phyloP scores from a whole-genome alignment of 768 basidiomycete genomes.

The Lactarius tabidus region DNA sequence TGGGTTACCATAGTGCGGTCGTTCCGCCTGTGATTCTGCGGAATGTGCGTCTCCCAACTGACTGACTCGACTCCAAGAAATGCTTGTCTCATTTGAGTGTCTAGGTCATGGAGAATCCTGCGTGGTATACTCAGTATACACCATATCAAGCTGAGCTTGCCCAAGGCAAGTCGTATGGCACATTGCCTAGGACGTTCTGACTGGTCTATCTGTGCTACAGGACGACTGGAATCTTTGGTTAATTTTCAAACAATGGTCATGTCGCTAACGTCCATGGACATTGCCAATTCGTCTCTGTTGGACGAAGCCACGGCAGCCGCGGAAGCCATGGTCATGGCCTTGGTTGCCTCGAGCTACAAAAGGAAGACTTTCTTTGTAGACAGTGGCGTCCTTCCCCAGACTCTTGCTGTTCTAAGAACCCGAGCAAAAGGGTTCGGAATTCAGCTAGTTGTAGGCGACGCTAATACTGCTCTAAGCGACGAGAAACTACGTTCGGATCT shows the following conservation, averaged over 20 bases:
- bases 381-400: conserved; percentile 79
- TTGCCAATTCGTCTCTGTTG: conserved; percentile 92
- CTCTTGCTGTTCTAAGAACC: conserved; percentile 81
- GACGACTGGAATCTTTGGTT: conserved; percentile 92
- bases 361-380: conserved; percentile 86
- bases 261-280: conserved; percentile 91
- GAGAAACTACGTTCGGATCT: conserved; percentile 54
- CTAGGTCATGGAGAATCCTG: conserved; percentile 90
- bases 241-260: conserved; percentile 97
- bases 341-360: conserved; percentile 59
- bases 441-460: conserved; percentile 67
- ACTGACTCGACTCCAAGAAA: background rate
- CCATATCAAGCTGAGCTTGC: conserved; percentile 97
- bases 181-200: background rate
- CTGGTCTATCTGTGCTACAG: conserved; percentile 37
- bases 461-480: conserved; percentile 46
- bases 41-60: conserved; percentile 51
- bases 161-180: conserved; percentile 59
- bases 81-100: conserved; percentile 1
- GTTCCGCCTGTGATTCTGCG: conserved; percentile 94
- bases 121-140: conserved; percentile 97
- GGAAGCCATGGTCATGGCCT: conserved; percentile 96
- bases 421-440: conserved; percentile 95
- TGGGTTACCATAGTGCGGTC: conserved; percentile 95
- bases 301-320: conserved; percentile 95